A percentile compares a stretch with the other conserved stretches of the same genome.
Conservation (phyloP, 2,329 filamentous ascomycete species). For the Aureobasidium sp. region DNA sequence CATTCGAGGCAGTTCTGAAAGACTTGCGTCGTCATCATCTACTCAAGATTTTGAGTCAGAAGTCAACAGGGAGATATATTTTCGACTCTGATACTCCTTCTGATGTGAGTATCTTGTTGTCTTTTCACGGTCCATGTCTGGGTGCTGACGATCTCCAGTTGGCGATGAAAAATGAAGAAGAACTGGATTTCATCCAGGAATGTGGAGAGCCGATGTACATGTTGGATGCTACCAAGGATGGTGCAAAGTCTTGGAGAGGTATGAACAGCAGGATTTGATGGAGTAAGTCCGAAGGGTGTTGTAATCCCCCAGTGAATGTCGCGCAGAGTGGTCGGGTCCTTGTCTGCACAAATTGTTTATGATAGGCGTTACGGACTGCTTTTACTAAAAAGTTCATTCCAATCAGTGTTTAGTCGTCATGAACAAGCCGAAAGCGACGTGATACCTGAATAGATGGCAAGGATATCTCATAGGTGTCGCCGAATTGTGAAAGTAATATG, state of each 20-base stretch:
- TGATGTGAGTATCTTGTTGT: not conserved
- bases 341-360: not conserved
- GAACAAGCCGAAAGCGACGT: not conserved
- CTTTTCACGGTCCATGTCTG: not conserved
- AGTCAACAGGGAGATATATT: not conserved
- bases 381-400: not conserved
- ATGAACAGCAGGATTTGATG: not conserved
- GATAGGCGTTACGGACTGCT: not conserved
- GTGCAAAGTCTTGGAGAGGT: not conserved
- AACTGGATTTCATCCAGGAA: not conserved
- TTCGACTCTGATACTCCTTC: not conserved
- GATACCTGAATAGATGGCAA: not conserved
- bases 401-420: not conserved
- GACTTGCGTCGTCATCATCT: not conserved
- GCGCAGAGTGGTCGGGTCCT: not conserved
- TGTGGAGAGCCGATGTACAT: not conserved
- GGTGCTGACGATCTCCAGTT: not conserved
- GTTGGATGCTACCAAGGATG: not conserved
- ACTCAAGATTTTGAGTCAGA: not conserved
- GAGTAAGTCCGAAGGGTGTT: not conserved
- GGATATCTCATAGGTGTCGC: not conserved
- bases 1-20: not conserved
- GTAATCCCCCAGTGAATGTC: not conserved
- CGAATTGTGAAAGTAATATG: not conserved
- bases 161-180: not conserved